Conservation (phyloP, 2,329 filamentous ascomycete species). For the Beauveria asiatica region DNA sequence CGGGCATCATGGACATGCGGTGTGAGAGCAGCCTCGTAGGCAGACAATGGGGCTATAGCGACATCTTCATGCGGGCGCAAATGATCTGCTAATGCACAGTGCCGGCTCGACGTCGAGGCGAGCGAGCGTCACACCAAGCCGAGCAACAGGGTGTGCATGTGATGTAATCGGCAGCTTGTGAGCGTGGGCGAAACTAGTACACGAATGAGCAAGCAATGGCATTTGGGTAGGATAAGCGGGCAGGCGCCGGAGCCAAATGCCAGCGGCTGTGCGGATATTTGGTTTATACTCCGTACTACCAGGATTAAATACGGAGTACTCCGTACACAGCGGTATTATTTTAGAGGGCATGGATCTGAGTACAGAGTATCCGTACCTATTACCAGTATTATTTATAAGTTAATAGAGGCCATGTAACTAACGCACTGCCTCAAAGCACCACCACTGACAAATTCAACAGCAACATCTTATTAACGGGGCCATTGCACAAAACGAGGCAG, state of each 20-base stretch:
- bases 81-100: not conserved
- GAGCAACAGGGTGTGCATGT: constrained; percentile 14
- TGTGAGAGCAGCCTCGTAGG: constrained; percentile 20
- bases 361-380: no score
- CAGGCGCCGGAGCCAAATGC: not conserved
- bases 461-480: not conserved
- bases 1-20: constrained; percentile 32
- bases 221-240: not conserved
- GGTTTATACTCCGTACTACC: no score
- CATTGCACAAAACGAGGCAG: not conserved
- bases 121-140: not conserved
- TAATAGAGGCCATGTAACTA: not conserved
- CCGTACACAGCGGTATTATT: no score
- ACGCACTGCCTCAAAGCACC: not conserved
- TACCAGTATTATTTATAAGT: no score
- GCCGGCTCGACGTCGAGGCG: not conserved
- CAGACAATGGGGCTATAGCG: constrained; percentile 3
- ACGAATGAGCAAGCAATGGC: not conserved
- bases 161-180: constrained; percentile 15
- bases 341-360: no score
- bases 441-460: not conserved
- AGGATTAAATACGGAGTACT: no score
- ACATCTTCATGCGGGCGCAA: constrained; percentile 4
- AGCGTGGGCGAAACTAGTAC: not conserved
- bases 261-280: not conserved